These are phyloP conservation scores for Linanthus parryae DNA, from an alignment of 148 eudicot species.

Conservation along the genomic window DNA sequence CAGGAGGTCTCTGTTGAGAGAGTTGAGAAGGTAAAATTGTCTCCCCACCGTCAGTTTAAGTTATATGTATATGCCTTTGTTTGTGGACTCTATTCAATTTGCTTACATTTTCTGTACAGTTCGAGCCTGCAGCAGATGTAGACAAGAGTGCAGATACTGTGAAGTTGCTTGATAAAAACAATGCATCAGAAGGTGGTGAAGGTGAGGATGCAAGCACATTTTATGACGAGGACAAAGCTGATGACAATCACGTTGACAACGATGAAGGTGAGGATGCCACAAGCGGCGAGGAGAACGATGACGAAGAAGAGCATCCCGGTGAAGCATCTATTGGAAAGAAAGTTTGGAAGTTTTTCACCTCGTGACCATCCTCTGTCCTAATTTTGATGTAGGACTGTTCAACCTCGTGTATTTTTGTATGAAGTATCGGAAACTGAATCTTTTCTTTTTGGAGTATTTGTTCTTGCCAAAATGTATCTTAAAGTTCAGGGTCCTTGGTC, in stretches of 20 bases:
- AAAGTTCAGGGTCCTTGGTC: too few species aligned
- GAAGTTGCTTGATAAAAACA: slow-evolving; percentile 27
- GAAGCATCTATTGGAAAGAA: slow-evolving; percentile 49
- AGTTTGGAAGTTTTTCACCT: slow-evolving; percentile 65
- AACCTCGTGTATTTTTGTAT: too few species aligned
- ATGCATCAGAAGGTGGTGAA: slow-evolving; percentile 29
- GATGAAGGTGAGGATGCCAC: slow-evolving; percentile 18
- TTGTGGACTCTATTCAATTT: neutral
- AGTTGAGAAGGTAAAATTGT: slow-evolving; percentile 47
- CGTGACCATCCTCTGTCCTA: too few species aligned
- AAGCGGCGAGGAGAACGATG: slow-evolving; percentile 14
- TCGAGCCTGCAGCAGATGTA: slow-evolving; percentile 17
- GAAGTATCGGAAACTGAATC: too few species aligned
- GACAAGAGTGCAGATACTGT: slow-evolving; percentile 32
- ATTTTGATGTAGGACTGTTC: too few species aligned
- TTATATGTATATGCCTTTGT: too few species aligned
- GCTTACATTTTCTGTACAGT: slow-evolving; percentile 21
- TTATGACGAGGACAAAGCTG: slow-evolving; percentile 11
- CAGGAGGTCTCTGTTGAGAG: slow-evolving; percentile 27
- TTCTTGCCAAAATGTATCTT: too few species aligned
- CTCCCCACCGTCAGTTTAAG: too few species aligned
- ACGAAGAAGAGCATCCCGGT: slow-evolving; percentile 42
- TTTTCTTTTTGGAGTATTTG: too few species aligned
- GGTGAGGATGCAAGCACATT: slow-evolving; percentile 35
- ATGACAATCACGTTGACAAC: slow-evolving; percentile 16